A percentile compares a stretch with the other conserved stretches of the same genome.
These are phyloP conservation scores for Cryptosporidium muris DNA, from an alignment of 169 alveolate genomes.

Conservation along the genomic window DNA sequence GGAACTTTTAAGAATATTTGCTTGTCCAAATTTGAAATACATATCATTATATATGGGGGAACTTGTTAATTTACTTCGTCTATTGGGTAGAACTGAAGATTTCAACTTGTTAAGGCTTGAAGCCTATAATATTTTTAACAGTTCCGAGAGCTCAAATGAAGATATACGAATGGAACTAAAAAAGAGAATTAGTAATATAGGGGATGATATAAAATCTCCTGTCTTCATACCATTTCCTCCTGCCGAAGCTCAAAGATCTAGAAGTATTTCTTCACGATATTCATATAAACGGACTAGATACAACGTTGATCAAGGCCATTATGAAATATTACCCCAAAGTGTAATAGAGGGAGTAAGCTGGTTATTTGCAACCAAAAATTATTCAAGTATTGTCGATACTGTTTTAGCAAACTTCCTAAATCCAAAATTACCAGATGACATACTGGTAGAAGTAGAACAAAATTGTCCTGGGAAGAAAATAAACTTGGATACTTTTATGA, in stretches of 20 bases:
- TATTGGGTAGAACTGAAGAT: slow-evolving; percentile 14
- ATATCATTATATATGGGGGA: slow-evolving; percentile 33
- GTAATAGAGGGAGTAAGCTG: slow-evolving; percentile 65
- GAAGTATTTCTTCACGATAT: slow-evolving; percentile 45
- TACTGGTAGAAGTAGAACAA: neutral
- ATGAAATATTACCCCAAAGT: slow-evolving; percentile 50
- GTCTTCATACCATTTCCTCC: slow-evolving; percentile 20
- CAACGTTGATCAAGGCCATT: slow-evolving; percentile 55
- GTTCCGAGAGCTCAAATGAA: neutral
- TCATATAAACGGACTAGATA: slow-evolving; percentile 48
- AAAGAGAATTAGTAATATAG: too few relatives aligned
- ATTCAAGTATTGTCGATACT: slow-evolving; percentile 47
- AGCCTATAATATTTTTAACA: slow-evolving; percentile 27
- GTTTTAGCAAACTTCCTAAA: slow-evolving; percentile 46
- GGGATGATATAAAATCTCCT: too few relatives aligned
- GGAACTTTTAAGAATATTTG: slow-evolving; percentile 41
- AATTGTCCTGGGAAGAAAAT: neutral
- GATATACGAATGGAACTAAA: too few relatives aligned
- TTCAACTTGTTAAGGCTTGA: slow-evolving; percentile 36
- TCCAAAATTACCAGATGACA: slow-evolving; percentile 35
- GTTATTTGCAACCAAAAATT: slow-evolving; percentile 37
- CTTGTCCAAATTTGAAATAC: slow-evolving; percentile 6
- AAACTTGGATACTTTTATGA: slow-evolving; percentile 9
- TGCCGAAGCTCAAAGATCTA: slow-evolving; percentile 7
- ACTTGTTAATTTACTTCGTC: slow-evolving; percentile 12